These are phyloP conservation scores for Aspergillus panamensis DNA, from an alignment of 495 filamentous ascomycete species.

Conservation along the genomic window DNA sequence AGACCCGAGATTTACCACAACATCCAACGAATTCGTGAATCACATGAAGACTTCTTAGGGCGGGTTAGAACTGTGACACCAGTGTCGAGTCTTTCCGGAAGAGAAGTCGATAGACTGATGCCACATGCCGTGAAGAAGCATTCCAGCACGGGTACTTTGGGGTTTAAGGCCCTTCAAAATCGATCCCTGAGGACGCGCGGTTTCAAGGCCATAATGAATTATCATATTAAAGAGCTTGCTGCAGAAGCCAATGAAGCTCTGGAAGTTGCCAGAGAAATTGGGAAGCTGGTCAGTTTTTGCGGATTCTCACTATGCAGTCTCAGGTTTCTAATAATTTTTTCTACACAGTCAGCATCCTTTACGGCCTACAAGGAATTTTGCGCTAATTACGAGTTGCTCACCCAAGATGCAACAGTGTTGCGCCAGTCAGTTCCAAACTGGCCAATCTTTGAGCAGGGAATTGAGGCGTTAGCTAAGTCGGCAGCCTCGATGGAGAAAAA, in stretches of 20 bases:
- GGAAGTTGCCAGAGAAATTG: constrained; percentile 74
- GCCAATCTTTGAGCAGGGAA: constrained; percentile 76
- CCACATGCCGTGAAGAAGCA: constrained; percentile 23
- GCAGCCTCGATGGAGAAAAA: constrained; percentile 66
- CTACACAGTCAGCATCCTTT: constrained; percentile 68
- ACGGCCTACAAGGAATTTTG: constrained; percentile 85
- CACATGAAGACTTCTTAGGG: constrained; percentile 43
- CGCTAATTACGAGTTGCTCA: constrained; percentile 78
- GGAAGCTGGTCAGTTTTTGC: constrained; percentile 56
- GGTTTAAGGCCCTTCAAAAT: constrained; percentile 29
- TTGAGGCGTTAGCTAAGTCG: constrained; percentile 79
- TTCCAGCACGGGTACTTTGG: constrained; percentile 25
- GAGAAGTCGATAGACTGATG: constrained; percentile 22
- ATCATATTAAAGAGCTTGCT: constrained; percentile 41
- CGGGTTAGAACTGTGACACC: constrained; percentile 33
- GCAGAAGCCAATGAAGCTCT: constrained; percentile 69
- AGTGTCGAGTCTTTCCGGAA: constrained; percentile 25
- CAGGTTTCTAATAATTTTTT: background rate
- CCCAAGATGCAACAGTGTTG: constrained; percentile 66
- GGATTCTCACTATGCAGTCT: background rate
- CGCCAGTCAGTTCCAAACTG: constrained; percentile 71
- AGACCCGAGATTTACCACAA: constrained; percentile 43
- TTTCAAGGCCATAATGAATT: constrained; percentile 28
- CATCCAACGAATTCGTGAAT: constrained; percentile 39
- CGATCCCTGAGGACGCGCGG: constrained; percentile 31